These are phyloP conservation scores for Cadophora gregata DNA, from an alignment of 2,329 filamentous ascomycete species.

Conservation along the genomic window DNA sequence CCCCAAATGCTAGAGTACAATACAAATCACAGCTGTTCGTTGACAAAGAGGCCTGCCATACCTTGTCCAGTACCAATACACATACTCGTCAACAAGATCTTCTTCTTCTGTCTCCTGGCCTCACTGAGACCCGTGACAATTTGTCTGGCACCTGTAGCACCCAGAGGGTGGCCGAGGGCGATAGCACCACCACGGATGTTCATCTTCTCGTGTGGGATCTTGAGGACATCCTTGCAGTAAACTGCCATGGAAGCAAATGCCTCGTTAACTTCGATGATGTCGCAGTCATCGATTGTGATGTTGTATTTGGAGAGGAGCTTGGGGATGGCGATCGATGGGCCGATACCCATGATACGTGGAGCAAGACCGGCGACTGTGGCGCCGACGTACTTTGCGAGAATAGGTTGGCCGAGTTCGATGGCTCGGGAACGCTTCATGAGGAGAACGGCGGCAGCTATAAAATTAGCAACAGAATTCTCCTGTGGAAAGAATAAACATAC, in stretches of 20 bases:
- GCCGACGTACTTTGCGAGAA: constrained; percentile 93
- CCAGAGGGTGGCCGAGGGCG: constrained; percentile 82
- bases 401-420: constrained; percentile 84
- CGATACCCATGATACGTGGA: constrained; percentile 96
- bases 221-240: constrained; percentile 80
- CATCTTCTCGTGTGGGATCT: constrained; percentile 76
- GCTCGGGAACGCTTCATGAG: constrained; percentile 95
- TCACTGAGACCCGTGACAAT: constrained; percentile 92
- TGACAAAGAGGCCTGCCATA: constrained; percentile 71
- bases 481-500: constrained; percentile 48
- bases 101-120: constrained; percentile 83
- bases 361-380: constrained; percentile 89
- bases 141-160: constrained; percentile 77
- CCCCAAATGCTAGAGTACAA: constrained; percentile 2
- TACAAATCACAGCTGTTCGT: constrained; percentile 53
- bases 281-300: constrained; percentile 80
- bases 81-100: constrained; percentile 92
- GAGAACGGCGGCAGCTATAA: constrained; percentile 77
- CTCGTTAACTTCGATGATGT: constrained; percentile 95
- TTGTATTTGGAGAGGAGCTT: constrained; percentile 86
- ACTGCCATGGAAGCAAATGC: constrained; percentile 98
- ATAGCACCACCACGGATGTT: constrained; percentile 84
- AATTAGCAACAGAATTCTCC: constrained; percentile 33
- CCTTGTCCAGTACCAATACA: constrained; percentile 75
- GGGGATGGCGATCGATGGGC: constrained; percentile 70